Conservation (phyloP, 2,329 filamentous ascomycete genomes). For the Acrodontium crateriforme region DNA sequence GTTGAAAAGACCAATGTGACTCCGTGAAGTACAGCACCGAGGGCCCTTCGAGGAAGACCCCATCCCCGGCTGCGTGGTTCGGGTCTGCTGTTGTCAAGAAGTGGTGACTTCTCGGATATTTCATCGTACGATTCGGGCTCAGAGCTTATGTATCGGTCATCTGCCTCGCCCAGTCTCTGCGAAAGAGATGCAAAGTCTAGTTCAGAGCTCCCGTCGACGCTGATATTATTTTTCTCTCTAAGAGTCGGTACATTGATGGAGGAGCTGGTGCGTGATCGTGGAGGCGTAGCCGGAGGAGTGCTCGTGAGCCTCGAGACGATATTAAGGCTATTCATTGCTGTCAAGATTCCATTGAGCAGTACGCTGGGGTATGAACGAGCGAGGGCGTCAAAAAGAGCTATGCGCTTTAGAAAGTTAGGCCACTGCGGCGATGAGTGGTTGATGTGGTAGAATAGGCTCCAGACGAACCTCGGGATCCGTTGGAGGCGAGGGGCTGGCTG, state of each 20-base stretch:
- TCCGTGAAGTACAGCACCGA: constrained; percentile 57
- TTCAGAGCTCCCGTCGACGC: constrained; percentile 3
- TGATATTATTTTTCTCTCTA: constrained; percentile 4
- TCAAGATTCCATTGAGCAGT: constrained; percentile 7
- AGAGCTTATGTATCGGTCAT: background rate
- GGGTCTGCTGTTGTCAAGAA: constrained; percentile 33
- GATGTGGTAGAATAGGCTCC: too few relatives aligned
- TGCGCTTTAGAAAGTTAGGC: too few relatives aligned
- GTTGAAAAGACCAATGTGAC: constrained; percentile 67
- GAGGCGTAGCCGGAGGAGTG: constrained; percentile 36
- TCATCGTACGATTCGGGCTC: constrained; percentile 1
- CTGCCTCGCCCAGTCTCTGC: constrained; percentile 3
- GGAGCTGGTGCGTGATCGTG: constrained; percentile 33
- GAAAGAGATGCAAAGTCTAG: constrained; percentile 3
- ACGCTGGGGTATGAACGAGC: too few relatives aligned
- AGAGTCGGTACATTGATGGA: constrained; percentile 10
- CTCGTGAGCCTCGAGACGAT: constrained; percentile 67
- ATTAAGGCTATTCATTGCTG: constrained; percentile 90
- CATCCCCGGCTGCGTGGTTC: constrained; percentile 7
- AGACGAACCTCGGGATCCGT: too few relatives aligned
- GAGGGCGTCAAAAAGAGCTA: too few relatives aligned
- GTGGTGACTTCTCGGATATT: constrained; percentile 53
- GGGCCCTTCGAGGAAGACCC: constrained; percentile 41
- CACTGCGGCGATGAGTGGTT: too few relatives aligned
- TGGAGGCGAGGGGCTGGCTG: too few relatives aligned